phyloP scores from a whole-genome alignment of 2,329 filamentous ascomycete genomes.

The Reticulascus tulasneorum region DNA sequence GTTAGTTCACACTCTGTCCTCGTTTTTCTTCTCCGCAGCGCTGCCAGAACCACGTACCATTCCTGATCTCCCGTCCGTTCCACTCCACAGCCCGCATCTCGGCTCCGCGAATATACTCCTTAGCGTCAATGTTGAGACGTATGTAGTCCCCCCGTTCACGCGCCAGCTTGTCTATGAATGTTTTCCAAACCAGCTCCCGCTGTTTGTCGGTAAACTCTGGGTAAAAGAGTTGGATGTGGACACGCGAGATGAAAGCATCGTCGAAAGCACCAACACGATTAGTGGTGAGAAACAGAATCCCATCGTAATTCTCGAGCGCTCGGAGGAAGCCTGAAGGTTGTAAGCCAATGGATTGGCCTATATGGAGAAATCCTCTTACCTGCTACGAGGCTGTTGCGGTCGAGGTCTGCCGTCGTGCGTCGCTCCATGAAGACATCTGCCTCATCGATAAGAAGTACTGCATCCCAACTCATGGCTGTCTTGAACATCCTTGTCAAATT shows the following conservation, averaged over 20 bases:
- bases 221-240: slow-evolving; percentile 25
- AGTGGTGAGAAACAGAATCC: slow-evolving; percentile 26
- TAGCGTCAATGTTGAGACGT: slow-evolving; percentile 15
- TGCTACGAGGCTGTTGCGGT: slow-evolving; percentile 8
- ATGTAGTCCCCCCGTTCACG: slow-evolving; percentile 19
- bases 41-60: slow-evolving; percentile 10
- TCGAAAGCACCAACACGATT: slow-evolving; percentile 25
- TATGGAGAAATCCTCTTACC: slow-evolving; percentile 7
- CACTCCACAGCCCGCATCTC: slow-evolving; percentile 13
- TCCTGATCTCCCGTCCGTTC: slow-evolving; percentile 23
- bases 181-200: slow-evolving; percentile 22
- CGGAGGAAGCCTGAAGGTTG: slow-evolving; percentile 20
- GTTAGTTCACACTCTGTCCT: too few relatives aligned
- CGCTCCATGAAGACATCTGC: slow-evolving; percentile 20
- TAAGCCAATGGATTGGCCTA: not conserved
- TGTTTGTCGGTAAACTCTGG: slow-evolving; percentile 21
- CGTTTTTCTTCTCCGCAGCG: too few relatives aligned
- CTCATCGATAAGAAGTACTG: slow-evolving; percentile 25
- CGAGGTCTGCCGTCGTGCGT: slow-evolving; percentile 12
- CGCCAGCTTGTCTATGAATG: slow-evolving; percentile 20
- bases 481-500: slow-evolving; percentile 14
- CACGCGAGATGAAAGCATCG: slow-evolving; percentile 25
- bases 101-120: slow-evolving; percentile 11
- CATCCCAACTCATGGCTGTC: slow-evolving; percentile 20
- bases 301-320: slow-evolving; percentile 24